phyloP scores from a whole-genome alignment of 2,329 filamentous ascomycete genomes.

The Aspergillus transmontanensis region DNA sequence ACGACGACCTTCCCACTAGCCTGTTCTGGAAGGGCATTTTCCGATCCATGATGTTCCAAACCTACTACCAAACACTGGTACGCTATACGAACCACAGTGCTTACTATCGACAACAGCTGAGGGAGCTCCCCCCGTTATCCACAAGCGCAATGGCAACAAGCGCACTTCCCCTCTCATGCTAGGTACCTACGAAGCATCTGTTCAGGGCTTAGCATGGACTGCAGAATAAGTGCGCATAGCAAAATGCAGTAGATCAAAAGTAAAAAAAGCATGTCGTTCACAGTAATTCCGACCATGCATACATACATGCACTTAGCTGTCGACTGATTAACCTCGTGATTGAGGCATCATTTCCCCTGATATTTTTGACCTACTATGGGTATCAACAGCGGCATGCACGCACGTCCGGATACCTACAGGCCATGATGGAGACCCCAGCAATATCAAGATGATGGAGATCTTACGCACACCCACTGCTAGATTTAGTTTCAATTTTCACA shows the following conservation, averaged over 20 bases:
- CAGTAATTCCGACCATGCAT: neutral
- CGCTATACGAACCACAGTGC: neutral
- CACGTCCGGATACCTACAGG: neutral
- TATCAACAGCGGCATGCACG: neutral
- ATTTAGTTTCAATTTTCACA: slow-evolving; percentile 17
- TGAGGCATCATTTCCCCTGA: neutral
- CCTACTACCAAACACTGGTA: neutral
- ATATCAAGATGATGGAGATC: slow-evolving; percentile 3
- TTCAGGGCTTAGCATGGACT: neutral
- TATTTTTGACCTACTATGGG: neutral
- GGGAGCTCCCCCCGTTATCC: neutral
- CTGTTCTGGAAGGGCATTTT: slow-evolving; percentile 6
- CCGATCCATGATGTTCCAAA: neutral
- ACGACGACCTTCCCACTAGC: slow-evolving; percentile 20
- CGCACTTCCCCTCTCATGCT: neutral
- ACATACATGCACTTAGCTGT: neutral
- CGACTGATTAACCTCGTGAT: neutral
- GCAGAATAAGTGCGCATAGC: neutral
- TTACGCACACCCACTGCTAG: slow-evolving; percentile 2
- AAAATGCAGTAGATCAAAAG: neutral
- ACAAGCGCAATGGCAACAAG: neutral
- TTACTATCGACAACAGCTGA: neutral
- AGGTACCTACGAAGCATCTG: neutral
- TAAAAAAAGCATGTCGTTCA: neutral
- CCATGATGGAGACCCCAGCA: neutral